Base-by-base conservation (phyloP, 225 moss, liverwort and hornwort genomes). In the Lunularia cruciata region DNA sequence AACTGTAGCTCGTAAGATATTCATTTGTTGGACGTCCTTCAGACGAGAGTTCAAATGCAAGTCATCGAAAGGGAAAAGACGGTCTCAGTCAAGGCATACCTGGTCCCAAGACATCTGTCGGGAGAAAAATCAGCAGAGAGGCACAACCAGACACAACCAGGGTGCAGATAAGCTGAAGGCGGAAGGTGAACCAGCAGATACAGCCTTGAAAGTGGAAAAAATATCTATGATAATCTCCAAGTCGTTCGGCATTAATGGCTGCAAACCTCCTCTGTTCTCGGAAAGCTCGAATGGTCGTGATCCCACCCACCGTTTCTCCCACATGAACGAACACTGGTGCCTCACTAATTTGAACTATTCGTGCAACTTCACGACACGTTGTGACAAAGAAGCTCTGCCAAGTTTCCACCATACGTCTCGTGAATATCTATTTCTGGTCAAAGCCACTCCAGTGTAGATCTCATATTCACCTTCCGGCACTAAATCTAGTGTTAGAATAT, bases 251-350 rank as follows among this genome's bases (percentile, higher is more conserved):
- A 52, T 47, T 73, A 15, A 47, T 47, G 20, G 19, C 20, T 36
- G 62, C 48, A 34, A 78, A 78, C 48, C 73, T 68, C 8, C 64
- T 15, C 47, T 78, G 63, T 54, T 78, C 78, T 52, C 40, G 54
- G 32, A 68, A 78, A 0, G 73, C 78, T 46, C 78, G 73, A 16
- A 78, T 73, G 3, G 78, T 78, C 32, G 63, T 60, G 0, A 45
- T 34, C 25, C 78, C 78, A 3, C 69, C 56, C 1, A 69, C 69
- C 13, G 68, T 72, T 28, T 78, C 73, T 36, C 73, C 63, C 0
- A 78, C 28, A 22, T 78, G 78, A 3, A 78, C 62, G 47, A 62
- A 78, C n/a, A 78, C 63, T 3, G 78, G 78, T 9, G 78, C 78
- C 68, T 78, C 78, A 5, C 68, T 47, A n/a, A 78, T 46, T 23